phyloP scores from a whole-genome alignment of 208 protist genomes.

The Porcisia hertigi region DNA sequence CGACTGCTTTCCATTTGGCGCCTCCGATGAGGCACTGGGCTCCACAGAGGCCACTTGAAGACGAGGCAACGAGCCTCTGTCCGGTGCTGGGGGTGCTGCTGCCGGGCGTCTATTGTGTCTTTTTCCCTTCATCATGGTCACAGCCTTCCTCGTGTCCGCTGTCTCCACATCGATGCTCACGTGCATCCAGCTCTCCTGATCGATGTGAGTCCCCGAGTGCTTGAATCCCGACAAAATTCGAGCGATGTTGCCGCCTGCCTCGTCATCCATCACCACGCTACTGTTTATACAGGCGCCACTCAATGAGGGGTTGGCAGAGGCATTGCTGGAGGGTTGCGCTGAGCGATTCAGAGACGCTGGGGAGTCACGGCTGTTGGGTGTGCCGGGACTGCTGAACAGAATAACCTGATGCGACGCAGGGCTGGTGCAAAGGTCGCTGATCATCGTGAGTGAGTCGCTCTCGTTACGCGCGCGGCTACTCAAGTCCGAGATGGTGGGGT shows the following conservation, averaged over 20 bases:
- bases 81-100: not conserved
- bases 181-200: slow-evolving; percentile 6
- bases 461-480: not conserved
- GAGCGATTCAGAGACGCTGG: slow-evolving; percentile 8
- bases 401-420: not conserved
- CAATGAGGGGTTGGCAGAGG: slow-evolving; percentile 7
- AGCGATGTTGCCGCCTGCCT: not conserved
- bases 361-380: not conserved
- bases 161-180: slow-evolving; percentile 9
- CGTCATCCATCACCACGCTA: not conserved
- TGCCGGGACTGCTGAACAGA: slow-evolving; percentile 1
- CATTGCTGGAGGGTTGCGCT: not conserved
- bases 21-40: not conserved
- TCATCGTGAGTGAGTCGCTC: not conserved
- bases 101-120: not conserved
- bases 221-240: not conserved
- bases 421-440: not conserved
- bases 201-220: not conserved
- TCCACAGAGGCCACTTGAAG: slow-evolving; percentile 5
- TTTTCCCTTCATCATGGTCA: not conserved
- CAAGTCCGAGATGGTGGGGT: not conserved
- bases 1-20: not conserved
- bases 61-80: not conserved
- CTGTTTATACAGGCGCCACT: not conserved
- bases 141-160: slow-evolving; percentile 5